phyloP scores from a whole-genome alignment of 805 yeast species.

The Nematodospora valgi region DNA sequence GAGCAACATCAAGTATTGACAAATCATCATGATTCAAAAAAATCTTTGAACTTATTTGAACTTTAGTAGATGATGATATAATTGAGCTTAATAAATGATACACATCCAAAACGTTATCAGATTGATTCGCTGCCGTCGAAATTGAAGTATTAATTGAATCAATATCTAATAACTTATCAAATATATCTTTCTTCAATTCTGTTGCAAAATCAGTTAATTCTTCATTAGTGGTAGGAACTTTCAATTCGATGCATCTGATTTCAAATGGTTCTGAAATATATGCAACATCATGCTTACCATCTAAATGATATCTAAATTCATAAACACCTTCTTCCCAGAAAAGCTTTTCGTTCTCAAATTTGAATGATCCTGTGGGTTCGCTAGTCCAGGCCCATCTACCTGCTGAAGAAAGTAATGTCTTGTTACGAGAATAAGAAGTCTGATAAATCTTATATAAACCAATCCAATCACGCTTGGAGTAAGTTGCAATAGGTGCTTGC shows the following conservation, averaged over 20 bases:
- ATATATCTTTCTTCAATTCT: conserved; percentile 27
- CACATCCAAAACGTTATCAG: conserved; percentile 26
- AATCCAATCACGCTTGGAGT: conserved; percentile 64
- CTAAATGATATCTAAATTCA: conserved; percentile 70
- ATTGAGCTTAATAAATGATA: conserved; percentile 25
- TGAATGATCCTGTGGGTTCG: conserved; percentile 41
- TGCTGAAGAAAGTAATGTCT: conserved; percentile 57
- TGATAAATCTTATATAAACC: conserved; percentile 67
- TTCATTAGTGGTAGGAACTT: conserved; percentile 25
- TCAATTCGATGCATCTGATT: conserved; percentile 41
- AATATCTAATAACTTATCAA: conserved; percentile 27
- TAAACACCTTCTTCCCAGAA: conserved; percentile 68
- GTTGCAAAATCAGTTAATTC: conserved; percentile 29
- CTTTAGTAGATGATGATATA: conserved; percentile 32
- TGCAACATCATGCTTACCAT: conserved; percentile 67
- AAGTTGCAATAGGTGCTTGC: conserved; percentile 45
- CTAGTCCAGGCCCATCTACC: conserved; percentile 57
- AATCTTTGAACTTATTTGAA: conserved; percentile 35
- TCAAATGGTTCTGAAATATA: conserved; percentile 65
- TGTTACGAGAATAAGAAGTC: conserved; percentile 52
- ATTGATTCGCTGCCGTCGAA: conserved; percentile 19
- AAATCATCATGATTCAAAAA: conserved; percentile 26
- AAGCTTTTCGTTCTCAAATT: conserved; percentile 46
- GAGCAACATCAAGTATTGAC: conserved; percentile 25
- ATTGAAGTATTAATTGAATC: conserved; percentile 26